Evolutionary conservation across 2,329 filamentous ascomycete species (phyloP), one percentile per base, ranked within the genome.

Genomic region (Seiridium unicorne): DNA sequence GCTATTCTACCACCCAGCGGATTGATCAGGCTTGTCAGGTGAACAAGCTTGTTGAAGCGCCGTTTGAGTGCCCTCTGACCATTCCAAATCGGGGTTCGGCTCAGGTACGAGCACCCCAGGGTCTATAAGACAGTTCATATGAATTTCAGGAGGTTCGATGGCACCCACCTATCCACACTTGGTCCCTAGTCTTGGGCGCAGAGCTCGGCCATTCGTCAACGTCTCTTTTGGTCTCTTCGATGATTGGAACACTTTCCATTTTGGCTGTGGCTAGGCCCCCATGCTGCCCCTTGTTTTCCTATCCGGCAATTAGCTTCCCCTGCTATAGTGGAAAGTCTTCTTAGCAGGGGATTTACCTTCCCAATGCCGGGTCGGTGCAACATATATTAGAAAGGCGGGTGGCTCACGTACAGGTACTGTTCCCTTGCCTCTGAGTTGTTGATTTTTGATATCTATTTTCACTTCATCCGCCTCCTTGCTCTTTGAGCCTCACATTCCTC

Each of bases 1-100:
- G 32, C 42, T 55, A 13, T 38, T 53, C 53, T 55, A 47, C 42
- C 42, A 42, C 54, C 54, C 38, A 44, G 31, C 11, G 31, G 35
- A n/a, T 57, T 40, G 42, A n/a, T n/a, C n/a, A 10, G 54, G 42
- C 42, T 47, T 46, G 26, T 34, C 54, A 57, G 54, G 42, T 47
- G 54, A 57, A 57, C 54, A 32, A 57, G 54, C 54, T 57, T 47
- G 44, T 57, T 57, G 46, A n/a, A n/a, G n/a, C n/a, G n/a, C n/a
- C n/a, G n/a, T n/a, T n/a, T n/a, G 18, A 36, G 7, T 5, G 10
- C 35, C 18, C 36, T 44, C 11, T n/a, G 42, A 55, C 40, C 54
- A 57, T 57, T 34, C 54, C 54, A 38, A 36, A 34, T 47, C 32
- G 40, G 54, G 40, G 11, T 38, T 31, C 54, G 8, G 18, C n/a